These are phyloP conservation scores for Taiwanofungus camphoratus DNA, from an alignment of 1,284 basidiomycete genomes.

Conservation along the genomic window DNA sequence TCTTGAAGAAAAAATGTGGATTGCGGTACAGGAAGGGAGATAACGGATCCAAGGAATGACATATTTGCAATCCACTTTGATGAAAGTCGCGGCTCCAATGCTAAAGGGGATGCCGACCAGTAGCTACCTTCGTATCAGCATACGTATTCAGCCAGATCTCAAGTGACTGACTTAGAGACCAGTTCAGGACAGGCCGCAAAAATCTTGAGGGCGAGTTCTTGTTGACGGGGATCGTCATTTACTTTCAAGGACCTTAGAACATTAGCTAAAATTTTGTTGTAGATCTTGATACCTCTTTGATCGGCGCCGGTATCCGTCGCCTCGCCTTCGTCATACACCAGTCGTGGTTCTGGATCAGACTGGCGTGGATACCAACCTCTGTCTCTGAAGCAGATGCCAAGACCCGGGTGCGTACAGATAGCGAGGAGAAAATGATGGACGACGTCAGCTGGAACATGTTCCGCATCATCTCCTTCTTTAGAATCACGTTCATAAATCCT, in stretches of 20 bases:
- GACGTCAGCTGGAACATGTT: slow-evolving; percentile 69
- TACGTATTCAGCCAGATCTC: slow-evolving; percentile 2
- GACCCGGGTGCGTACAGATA: slow-evolving; percentile 78
- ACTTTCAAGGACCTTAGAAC: slow-evolving; percentile 71
- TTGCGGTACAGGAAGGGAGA: slow-evolving; percentile 71
- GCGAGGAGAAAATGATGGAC: slow-evolving; percentile 86
- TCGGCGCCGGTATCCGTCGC: slow-evolving; percentile 32
- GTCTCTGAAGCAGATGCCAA: slow-evolving; percentile 85
- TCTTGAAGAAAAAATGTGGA: slow-evolving; percentile 52
- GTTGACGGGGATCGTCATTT: slow-evolving; percentile 82
- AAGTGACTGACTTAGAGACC: slow-evolving; percentile 55
- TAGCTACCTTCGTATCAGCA: slow-evolving; percentile 42
- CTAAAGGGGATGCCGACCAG: slow-evolving; percentile 70
- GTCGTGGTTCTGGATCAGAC: slow-evolving; percentile 27
- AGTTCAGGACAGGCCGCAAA: slow-evolving; percentile 82
- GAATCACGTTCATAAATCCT: slow-evolving; percentile 60
- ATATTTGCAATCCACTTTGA: slow-evolving; percentile 89
- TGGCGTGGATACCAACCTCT: slow-evolving; percentile 87
- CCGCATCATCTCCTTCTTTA: slow-evolving; percentile 47
- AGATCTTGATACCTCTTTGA: slow-evolving; percentile 42
- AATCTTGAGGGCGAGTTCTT: slow-evolving; percentile 79
- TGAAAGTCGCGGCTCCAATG: slow-evolving; percentile 82
- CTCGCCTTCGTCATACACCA: slow-evolving; percentile 26
- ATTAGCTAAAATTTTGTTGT: slow-evolving; percentile 84
- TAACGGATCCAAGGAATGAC: slow-evolving; percentile 71